These are phyloP conservation scores for Pythium myriotylum DNA, from an alignment of 352 stramenopile genomes.

Conservation along the genomic window DNA sequence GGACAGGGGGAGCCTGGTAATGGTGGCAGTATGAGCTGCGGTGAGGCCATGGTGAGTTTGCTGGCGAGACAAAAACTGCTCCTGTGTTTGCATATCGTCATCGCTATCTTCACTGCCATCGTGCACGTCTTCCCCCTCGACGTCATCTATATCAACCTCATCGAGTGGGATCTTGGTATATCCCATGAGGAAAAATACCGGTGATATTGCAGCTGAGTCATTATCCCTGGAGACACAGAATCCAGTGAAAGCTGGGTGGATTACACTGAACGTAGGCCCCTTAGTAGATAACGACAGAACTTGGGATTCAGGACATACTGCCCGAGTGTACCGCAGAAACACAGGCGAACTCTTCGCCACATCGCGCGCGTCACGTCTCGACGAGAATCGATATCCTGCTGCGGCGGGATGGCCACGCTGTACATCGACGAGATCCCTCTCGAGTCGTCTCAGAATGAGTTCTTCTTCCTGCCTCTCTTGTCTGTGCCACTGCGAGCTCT, in stretches of 20 bases:
- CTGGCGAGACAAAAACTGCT: slow-evolving; percentile 29
- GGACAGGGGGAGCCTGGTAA: slow-evolving; percentile 20
- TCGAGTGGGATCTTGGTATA: slow-evolving; percentile 69
- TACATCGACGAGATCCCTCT: slow-evolving; percentile 59
- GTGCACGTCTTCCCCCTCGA: background rate
- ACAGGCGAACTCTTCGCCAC: slow-evolving; percentile 39
- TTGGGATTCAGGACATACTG: slow-evolving; percentile 44
- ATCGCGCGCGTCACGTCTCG: slow-evolving; percentile 4
- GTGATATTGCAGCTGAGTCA: slow-evolving; percentile 50
- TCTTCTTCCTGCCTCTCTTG: slow-evolving; percentile 55
- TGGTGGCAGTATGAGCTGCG: slow-evolving; percentile 13
- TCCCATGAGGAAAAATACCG: slow-evolving; percentile 61
- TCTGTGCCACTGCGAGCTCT: slow-evolving; percentile 30
- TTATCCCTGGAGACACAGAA: slow-evolving; percentile 51
- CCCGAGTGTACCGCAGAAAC: slow-evolving; percentile 57
- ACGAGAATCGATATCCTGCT: slow-evolving; percentile 56
- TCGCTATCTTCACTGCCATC: slow-evolving; percentile 30
- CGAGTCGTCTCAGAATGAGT: slow-evolving; percentile 58
- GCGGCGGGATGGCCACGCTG: slow-evolving; percentile 52
- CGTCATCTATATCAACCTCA: slow-evolving; percentile 37
- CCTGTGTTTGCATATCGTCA: slow-evolving; percentile 24
- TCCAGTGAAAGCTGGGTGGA: slow-evolving; percentile 62
- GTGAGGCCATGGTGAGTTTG: slow-evolving; percentile 6
- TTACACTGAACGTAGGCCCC: slow-evolving; percentile 22
- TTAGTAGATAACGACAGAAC: slow-evolving; percentile 11